These are phyloP conservation scores for Coemansia sp. DNA, from an alignment of 371 early-diverging fungal genomes.

Conservation along the genomic window DNA sequence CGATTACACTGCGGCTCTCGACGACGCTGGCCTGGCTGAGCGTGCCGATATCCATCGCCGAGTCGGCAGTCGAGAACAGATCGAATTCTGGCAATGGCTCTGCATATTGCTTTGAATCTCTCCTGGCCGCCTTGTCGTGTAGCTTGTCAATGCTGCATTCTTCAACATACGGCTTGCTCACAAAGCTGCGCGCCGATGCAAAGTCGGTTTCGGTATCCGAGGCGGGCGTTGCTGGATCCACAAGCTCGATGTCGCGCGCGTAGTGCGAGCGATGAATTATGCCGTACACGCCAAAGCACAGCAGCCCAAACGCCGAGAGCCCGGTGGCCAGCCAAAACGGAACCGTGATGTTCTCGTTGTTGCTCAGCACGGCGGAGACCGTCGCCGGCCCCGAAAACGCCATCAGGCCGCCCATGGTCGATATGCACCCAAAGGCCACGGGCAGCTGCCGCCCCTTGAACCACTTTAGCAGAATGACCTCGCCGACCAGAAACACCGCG, in stretches of 20 bases:
- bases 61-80: conserved; percentile 2
- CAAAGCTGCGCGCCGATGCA: conserved; percentile 5
- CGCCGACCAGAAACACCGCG: conserved; percentile 45
- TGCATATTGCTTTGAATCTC: neutral
- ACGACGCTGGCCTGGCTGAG: neutral
- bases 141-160: neutral
- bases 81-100: neutral
- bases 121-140: too few species aligned
- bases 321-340: conserved; percentile 49
- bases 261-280: conserved; percentile 44
- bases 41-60: neutral
- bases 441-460: conserved; percentile 46
- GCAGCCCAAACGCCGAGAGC: conserved; percentile 40
- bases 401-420: conserved; percentile 45
- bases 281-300: conserved; percentile 40
- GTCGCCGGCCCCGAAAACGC: conserved; percentile 46
- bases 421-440: conserved; percentile 39
- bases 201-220: neutral
- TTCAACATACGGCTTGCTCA: neutral
- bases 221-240: neutral
- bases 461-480: conserved; percentile 49
- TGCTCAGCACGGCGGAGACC: conserved; percentile 34
- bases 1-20: neutral
- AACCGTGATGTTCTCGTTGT: conserved; percentile 28
- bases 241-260: conserved; percentile 25